Conservation (phyloP, 1,284 basidiomycete species). For the Porphyrellus sp. region DNA sequence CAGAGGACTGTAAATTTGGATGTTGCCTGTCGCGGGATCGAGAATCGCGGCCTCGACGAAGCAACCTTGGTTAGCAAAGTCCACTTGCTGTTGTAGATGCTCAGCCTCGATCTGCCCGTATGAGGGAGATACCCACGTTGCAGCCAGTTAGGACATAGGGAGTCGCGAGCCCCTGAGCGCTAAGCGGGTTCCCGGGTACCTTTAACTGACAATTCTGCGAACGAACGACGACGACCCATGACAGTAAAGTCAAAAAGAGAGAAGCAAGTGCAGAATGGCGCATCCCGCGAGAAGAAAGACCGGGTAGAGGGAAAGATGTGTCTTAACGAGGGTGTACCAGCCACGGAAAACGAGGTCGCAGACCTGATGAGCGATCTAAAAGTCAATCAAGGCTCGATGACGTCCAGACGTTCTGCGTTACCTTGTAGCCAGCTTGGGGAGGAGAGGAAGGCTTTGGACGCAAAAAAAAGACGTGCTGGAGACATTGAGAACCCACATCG, state of each 20-base stretch:
- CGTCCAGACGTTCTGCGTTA: background rate
- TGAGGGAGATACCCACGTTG: conserved; percentile 16
- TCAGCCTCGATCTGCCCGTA: background rate
- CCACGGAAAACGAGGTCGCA: conserved; percentile 21
- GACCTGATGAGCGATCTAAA: conserved; percentile 7
- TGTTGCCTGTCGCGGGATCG: conserved; percentile 27
- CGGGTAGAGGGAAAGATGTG: background rate
- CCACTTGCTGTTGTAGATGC: conserved; percentile 19
- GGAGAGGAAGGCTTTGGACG: background rate
- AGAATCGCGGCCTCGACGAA: conserved; percentile 30
- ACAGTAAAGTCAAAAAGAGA: conserved; percentile 18
- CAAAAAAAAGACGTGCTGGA: background rate
- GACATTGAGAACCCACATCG: background rate
- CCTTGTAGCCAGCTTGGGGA: conserved; percentile 18
- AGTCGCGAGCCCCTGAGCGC: conserved; percentile 26
- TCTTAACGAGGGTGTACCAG: conserved; percentile 15
- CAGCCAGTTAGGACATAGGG: conserved; percentile 30
- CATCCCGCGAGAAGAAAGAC: conserved; percentile 10
- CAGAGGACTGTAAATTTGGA: conserved; percentile 30
- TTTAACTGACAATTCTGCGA: conserved; percentile 26
- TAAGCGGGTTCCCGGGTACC: conserved; percentile 23
- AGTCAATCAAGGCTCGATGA: background rate
- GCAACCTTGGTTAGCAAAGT: conserved; percentile 24
- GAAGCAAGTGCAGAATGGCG: background rate
- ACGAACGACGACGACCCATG: conserved; percentile 9